Conservation (phyloP, 1,284 basidiomycete species). For the Neonothopanus nambi region DNA sequence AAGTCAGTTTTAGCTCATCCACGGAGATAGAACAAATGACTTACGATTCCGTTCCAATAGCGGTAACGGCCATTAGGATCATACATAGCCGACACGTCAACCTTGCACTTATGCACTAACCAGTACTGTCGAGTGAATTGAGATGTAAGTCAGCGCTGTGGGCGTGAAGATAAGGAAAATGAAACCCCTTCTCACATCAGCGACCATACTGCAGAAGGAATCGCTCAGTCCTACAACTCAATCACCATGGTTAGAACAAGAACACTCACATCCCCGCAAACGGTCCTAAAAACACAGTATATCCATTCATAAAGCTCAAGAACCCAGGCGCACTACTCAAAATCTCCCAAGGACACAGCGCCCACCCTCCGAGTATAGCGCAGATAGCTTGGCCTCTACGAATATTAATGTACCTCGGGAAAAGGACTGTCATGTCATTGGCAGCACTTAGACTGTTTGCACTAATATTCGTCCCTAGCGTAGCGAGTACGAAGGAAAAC, state of each 20-base stretch:
- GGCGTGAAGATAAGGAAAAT: background rate
- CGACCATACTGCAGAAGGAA: slow-evolving; percentile 49
- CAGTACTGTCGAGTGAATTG: slow-evolving; percentile 50
- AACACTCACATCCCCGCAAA: slow-evolving; percentile 61
- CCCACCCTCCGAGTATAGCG: slow-evolving; percentile 71
- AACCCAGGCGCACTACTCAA: slow-evolving; percentile 52
- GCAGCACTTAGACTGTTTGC: slow-evolving; percentile 77
- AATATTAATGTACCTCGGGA: slow-evolving; percentile 74
- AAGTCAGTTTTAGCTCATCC: slow-evolving; percentile 4
- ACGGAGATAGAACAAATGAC: slow-evolving; percentile 24
- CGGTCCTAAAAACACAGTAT: slow-evolving; percentile 72
- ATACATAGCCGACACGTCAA: slow-evolving; percentile 74
- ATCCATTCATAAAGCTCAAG: slow-evolving; percentile 65
- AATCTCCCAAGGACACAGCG: slow-evolving; percentile 59
- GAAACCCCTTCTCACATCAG: slow-evolving; percentile 53
- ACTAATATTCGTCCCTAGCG: slow-evolving; percentile 68
- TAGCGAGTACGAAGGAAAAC: slow-evolving; percentile 48
- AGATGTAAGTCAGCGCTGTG: slow-evolving; percentile 1
- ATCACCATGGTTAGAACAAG: background rate
- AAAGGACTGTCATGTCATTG: slow-evolving; percentile 72
- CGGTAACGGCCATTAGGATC: slow-evolving; percentile 63
- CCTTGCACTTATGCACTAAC: slow-evolving; percentile 60
- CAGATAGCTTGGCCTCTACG: slow-evolving; percentile 73
- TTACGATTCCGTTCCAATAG: slow-evolving; percentile 64
- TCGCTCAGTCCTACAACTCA: background rate